A percentile compares a stretch with the other conserved stretches of the same genome.
Conservation (phyloP, 2,329 filamentous ascomycete species). For the Penicillium freii region DNA sequence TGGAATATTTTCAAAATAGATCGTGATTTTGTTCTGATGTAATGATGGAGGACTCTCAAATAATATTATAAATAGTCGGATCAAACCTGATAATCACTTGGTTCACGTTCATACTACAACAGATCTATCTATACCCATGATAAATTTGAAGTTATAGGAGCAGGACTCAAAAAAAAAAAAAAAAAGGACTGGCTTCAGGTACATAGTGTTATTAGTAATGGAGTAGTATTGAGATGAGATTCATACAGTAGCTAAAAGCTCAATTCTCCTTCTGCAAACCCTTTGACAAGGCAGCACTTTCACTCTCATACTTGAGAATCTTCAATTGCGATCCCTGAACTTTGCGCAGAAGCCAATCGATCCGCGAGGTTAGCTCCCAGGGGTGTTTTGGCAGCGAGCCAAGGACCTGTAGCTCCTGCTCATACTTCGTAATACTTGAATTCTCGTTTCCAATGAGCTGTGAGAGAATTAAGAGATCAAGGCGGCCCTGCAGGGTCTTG, state of each 20-base stretch:
- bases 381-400: conserved; percentile 69
- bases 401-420: conserved; percentile 72
- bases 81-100: neutral
- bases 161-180: neutral
- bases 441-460: conserved; percentile 71
- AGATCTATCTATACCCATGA: neutral
- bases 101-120: neutral
- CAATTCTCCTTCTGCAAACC: conserved; percentile 57
- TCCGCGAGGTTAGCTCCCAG: conserved; percentile 62
- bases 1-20: neutral
- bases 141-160: neutral
- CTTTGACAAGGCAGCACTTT: conserved; percentile 71
- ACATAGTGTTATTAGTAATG: neutral
- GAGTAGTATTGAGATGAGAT: neutral
- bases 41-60: neutral
- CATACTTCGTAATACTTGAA: conserved; percentile 72
- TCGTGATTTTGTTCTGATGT: neutral
- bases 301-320: conserved; percentile 69
- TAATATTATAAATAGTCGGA: neutral
- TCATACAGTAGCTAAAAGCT: conserved; percentile 4
- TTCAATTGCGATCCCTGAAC: conserved; percentile 70
- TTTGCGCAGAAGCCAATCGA: conserved; percentile 72
- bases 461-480: conserved; percentile 68
- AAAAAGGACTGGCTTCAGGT: neutral
- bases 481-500: conserved; percentile 66